A percentile compares a stretch with the other conserved stretches of the same genome.
These are phyloP conservation scores for Candida smagusa DNA, from an alignment of 1,139 yeast species.

Conservation along the genomic window DNA sequence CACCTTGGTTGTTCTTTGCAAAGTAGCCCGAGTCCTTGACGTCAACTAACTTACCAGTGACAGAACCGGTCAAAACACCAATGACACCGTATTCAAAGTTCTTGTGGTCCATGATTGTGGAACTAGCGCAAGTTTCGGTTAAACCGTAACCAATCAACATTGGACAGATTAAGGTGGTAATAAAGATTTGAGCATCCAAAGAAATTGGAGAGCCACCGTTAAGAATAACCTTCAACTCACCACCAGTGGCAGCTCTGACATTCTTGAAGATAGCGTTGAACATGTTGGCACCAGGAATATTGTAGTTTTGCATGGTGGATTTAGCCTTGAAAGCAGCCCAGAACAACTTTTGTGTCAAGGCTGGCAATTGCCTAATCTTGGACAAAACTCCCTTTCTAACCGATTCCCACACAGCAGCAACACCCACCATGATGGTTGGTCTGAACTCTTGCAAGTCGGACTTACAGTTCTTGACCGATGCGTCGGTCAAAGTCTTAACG, in stretches of 20 bases:
- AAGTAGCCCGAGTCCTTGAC: constrained; percentile 89
- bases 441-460: constrained; percentile 85
- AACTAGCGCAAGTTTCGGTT: constrained; percentile 93
- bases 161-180: constrained; percentile 76
- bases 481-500: constrained; percentile 86
- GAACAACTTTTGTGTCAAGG: constrained; percentile 71
- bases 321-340: constrained; percentile 88
- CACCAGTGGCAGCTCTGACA: constrained; percentile 95
- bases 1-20: constrained; percentile 93
- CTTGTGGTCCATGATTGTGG: constrained; percentile 64
- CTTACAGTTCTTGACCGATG: constrained; percentile 75
- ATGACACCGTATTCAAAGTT: constrained; percentile 70
- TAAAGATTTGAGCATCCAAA: constrained; percentile 78
- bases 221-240: constrained; percentile 65
- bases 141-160: constrained; percentile 95
- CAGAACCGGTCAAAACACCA: constrained; percentile 79
- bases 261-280: constrained; percentile 75
- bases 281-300: constrained; percentile 69
- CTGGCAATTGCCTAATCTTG: constrained; percentile 67
- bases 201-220: constrained; percentile 97
- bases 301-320: constrained; percentile 53
- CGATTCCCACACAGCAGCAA: constrained; percentile 98
- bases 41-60: constrained; percentile 87
- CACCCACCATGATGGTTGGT: constrained; percentile 97
- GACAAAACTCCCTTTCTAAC: constrained; percentile 88